Conservation (phyloP, 1,284 basidiomycete genomes). For the Rhodofomes roseus region DNA sequence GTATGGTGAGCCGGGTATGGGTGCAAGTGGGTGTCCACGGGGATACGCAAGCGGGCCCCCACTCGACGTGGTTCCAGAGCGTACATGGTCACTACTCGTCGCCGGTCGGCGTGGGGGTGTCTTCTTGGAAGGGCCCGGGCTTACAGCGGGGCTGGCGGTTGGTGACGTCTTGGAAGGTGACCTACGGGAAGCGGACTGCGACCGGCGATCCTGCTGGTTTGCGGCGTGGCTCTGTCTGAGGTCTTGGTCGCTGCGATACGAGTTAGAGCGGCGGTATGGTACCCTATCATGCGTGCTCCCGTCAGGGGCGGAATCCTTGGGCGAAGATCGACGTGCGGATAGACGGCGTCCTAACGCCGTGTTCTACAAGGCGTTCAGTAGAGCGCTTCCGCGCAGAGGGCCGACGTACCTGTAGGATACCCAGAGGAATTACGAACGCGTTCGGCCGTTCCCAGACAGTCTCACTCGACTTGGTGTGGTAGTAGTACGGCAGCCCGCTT, state of each 20-base stretch:
- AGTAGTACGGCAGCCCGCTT: conserved; percentile 85
- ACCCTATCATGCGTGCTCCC: conserved; percentile 33
- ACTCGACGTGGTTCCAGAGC: conserved; percentile 15
- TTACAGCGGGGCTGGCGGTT: conserved; percentile 15
- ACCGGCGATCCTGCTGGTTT: conserved; percentile 16
- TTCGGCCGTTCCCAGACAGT: conserved; percentile 87
- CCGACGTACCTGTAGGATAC: conserved; percentile 68
- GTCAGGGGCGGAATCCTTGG: conserved; percentile 17
- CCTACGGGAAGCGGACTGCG: conserved; percentile 21
- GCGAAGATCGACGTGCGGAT: conserved; percentile 23
- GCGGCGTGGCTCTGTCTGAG: background rate
- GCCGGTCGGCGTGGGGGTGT: conserved; percentile 12
- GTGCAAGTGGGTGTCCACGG: conserved; percentile 42
- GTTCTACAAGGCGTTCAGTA: conserved; percentile 42
- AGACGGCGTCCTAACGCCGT: conserved; percentile 71
- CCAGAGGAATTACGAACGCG: conserved; percentile 87
- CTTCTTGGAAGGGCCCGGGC: conserved; percentile 16
- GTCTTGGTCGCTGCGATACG: conserved; percentile 22
- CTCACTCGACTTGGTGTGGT: conserved; percentile 84
- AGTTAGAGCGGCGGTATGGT: conserved; percentile 23
- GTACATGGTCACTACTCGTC: conserved; percentile 15
- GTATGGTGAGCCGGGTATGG: conserved; percentile 60
- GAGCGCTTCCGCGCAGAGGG: background rate
- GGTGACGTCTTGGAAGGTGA: conserved; percentile 25
- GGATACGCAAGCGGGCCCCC: conserved; percentile 27